A percentile compares a stretch with the other conserved stretches of the same genome.
Evolutionary conservation across 2,329 filamentous ascomycete species (phyloP).

Genomic region (Rhynchosporium agropyri): DNA sequence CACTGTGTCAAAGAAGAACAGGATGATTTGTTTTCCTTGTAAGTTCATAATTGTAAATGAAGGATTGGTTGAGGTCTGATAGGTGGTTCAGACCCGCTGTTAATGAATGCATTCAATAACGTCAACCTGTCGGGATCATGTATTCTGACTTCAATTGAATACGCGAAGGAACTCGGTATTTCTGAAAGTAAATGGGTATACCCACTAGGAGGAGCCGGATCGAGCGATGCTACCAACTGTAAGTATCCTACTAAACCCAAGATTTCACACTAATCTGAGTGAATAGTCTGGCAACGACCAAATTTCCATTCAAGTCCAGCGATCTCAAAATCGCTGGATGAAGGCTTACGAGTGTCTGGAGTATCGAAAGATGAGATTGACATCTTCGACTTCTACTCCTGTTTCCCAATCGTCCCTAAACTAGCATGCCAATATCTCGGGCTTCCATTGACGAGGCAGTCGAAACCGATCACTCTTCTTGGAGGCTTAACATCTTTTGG

Average conservation of each 20-base stretch:
- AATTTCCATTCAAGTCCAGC: slow-evolving; percentile 60
- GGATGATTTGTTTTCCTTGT: slow-evolving; percentile 72
- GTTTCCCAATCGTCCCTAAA: slow-evolving; percentile 71
- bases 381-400: slow-evolving; percentile 66
- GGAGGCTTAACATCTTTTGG: slow-evolving; percentile 70
- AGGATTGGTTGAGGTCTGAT: slow-evolving; percentile 24
- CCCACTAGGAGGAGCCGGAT: slow-evolving; percentile 64
- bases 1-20: slow-evolving; percentile 57
- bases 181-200: slow-evolving; percentile 63
- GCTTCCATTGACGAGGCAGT: slow-evolving; percentile 49
- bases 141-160: slow-evolving; percentile 59
- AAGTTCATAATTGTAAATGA: slow-evolving; percentile 34
- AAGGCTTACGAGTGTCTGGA: slow-evolving; percentile 52
- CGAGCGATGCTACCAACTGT: slow-evolving; percentile 59
- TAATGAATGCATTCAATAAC: slow-evolving; percentile 74
- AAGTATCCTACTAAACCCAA: slow-evolving; percentile 30
- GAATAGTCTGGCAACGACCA: slow-evolving; percentile 62
- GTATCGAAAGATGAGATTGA: slow-evolving; percentile 57
- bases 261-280: slow-evolving; percentile 8
- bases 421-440: slow-evolving; percentile 63
- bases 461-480: slow-evolving; percentile 61
- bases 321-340: slow-evolving; percentile 60
- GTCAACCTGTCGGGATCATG: slow-evolving; percentile 65
- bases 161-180: slow-evolving; percentile 57
- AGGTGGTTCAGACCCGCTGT: slow-evolving; percentile 56